Base-by-base conservation (phyloP, 805 yeast species). In the Candida sithepensis region DNA sequence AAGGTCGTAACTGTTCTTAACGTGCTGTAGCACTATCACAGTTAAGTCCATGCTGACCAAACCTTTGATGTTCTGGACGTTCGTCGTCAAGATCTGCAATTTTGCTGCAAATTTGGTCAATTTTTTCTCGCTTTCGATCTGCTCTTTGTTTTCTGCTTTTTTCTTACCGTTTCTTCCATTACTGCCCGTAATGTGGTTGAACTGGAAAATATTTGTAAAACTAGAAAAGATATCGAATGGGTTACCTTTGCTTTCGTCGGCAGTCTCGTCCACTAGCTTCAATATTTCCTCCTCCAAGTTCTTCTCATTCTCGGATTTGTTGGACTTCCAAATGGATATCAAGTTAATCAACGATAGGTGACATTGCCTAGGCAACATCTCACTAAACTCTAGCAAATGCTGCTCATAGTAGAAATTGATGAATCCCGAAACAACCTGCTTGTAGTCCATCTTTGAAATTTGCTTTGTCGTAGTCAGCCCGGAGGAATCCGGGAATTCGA, bases 11-110 rank as follows among this genome's bases (percentile, higher is more conserved):
- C 84, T 75, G 10, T 70, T 69, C 51, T 82, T 81, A 4, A 92
- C 92, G 28, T 77, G 78, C 53, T 84, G 86, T 45, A 91, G 70
- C 8, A 88, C 73, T 43, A 79, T 77, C 50, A 88, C 77, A 1
- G 92, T 85, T 41, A 92, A 71, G 60, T 91, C 96, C 42, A 92
- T 78, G 57, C 90, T 86, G 50, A 92, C 83, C 26, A 88, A 79
- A 4, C 84, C 75, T 57, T 85, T 86, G 57, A 94, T 79, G 16
- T 86, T 83, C 53, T 82, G 84, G 51, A 94, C 75, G 53, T 88
- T 88, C 34, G 80, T 83, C 23, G 82, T 81, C 58, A 92, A 73
- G 26, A 91, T 81, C 51, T 87, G 88, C 23, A 90, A 77, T 54
- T 84, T 83, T 1, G 95, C 96, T 43, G 89, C 91, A 51, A 88